phyloP scores from a whole-genome alignment of 805 yeast species.

The Cyberlindnera sargentensis region DNA sequence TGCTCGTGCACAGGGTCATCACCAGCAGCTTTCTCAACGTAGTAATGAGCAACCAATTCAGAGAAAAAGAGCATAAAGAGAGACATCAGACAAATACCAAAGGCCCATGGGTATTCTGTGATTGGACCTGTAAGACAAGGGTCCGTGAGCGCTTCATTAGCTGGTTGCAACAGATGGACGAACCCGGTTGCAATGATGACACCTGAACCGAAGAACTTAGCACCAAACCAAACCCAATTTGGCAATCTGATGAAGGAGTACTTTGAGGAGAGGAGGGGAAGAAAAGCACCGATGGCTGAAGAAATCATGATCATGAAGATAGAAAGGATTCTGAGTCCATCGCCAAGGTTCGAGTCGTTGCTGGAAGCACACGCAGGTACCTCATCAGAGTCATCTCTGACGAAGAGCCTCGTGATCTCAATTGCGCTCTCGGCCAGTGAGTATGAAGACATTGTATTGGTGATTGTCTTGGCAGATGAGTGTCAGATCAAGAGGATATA shows the following conservation, averaged over 20 bases:
- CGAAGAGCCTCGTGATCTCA: slow-evolving; percentile 9
- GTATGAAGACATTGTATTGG: neutral
- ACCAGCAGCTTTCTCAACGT: slow-evolving; percentile 28
- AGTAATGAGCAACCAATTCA: slow-evolving; percentile 42
- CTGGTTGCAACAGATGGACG: slow-evolving; percentile 67
- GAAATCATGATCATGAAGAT: slow-evolving; percentile 55
- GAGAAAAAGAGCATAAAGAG: slow-evolving; percentile 38
- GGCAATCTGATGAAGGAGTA: slow-evolving; percentile 56
- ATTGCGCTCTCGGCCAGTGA: slow-evolving; percentile 2
- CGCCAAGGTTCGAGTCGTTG: slow-evolving; percentile 39
- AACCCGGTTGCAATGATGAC: slow-evolving; percentile 80
- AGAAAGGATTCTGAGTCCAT: slow-evolving; percentile 45
- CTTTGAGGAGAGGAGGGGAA: slow-evolving; percentile 56
- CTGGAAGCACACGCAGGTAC: slow-evolving; percentile 31
- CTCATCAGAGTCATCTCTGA: slow-evolving; percentile 19
- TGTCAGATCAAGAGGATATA: no score
- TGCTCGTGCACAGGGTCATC: slow-evolving; percentile 35
- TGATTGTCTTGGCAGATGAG: no score
- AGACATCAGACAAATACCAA: slow-evolving; percentile 44
- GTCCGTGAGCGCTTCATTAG: slow-evolving; percentile 46
- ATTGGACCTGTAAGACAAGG: slow-evolving; percentile 60
- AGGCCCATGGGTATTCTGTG: slow-evolving; percentile 48
- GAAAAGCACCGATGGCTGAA: slow-evolving; percentile 51
- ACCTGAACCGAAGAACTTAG: slow-evolving; percentile 78
- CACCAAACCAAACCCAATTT: slow-evolving; percentile 53